Evolutionary conservation across 129 eudicot genomes (phyloP), one percentile per base, ranked within the genome.

Genomic region (Artemisia tridentata): DNA sequence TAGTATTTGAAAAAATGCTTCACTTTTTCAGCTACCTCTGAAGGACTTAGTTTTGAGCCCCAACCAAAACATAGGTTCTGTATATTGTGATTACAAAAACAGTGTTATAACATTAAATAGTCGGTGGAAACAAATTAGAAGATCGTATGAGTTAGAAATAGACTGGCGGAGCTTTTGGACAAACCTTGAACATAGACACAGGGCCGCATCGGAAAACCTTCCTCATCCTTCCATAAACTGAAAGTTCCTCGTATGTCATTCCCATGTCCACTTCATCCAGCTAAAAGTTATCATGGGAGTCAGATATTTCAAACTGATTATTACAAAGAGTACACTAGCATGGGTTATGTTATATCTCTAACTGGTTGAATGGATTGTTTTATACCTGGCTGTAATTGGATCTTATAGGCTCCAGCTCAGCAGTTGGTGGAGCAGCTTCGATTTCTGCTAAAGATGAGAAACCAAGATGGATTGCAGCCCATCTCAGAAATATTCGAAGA

Each of bases 351-450:
- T 5, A 5, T 34, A 5, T 34, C 8, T 34, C 1, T 34, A 34
- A 34, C 43, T 6, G 43, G 43, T 0, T 5, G 8, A 5, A 6
- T 16, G 16, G 48, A 11, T 48, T 20, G 57, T 7, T 48, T 8
- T 15, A 14, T 76, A 91, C 97, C 90, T 91, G 98, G 74, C 87
- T 93, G 85, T 93, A 93, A 67, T 93, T 15, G 62, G 98, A 80
- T 13, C 98, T 84, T 73, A 93, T 89, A 4, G 98, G 98, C 85
- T 93, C 98, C 80, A 93, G 85, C 73, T 93, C 98, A 72, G 98
- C 98, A 52, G 98, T 93, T 47, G 98, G 98, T 3, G 98, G 98
- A 82, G 98, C 98, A 72, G 98, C 96, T 82, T 93, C 98, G 62
- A 93, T 74, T 60, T 93, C 98, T 23, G 92, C 97, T 72, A 93